Base-by-base conservation (phyloP, 805 yeast genomes). In the Candida ovalis region DNA sequence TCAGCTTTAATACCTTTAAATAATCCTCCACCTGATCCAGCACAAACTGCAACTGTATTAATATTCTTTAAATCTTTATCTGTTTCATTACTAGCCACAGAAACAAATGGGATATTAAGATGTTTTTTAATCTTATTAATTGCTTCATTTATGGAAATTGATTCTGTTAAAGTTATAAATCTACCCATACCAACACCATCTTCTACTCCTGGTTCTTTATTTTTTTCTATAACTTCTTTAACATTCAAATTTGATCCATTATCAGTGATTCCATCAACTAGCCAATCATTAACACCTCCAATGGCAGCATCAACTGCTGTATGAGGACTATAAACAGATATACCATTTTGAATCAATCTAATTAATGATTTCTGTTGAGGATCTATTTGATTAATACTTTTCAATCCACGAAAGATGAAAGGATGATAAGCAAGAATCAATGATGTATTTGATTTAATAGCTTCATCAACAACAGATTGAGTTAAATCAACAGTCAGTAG, bases 231-330 rank as follows among this genome's bases (percentile, higher is more conserved):
- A 22, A 81, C 61, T 54, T 48, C 63, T 55, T 64, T 61, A 46
- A 58, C 48, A 47, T 23, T 21, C 4, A 51, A 22, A 22, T 46
- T 44, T 2, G 36, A 17, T 3, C 43, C 46, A 1, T 53, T 51
- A 1, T 64, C 61, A 0, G 65, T 60, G 2, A 78, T 60, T 5
- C 88, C 87, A 35, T 78, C 80, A 1, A 80, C 86, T 38, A 94
- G 73, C 86, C 96, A 94, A 63, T 90, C 98, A 57, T 94, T 94
- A 52, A 94, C 97, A 21, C 99, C 99, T n/a, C 85, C 86, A 12
- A 68, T 66, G 9, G 94, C 94, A 22, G 97, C 92, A 67, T 94
- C 99, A 3, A 94, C 86, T 0, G 98, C 90, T 1, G 99, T 92
- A 62, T 94, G 99, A 23, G 99, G 99, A 47, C 85, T 85, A 64